Evolutionary conservation across 2,329 filamentous ascomycete species (phyloP), one percentile per base, ranked within the genome.

Genomic region (Epichloe bromicola): DNA sequence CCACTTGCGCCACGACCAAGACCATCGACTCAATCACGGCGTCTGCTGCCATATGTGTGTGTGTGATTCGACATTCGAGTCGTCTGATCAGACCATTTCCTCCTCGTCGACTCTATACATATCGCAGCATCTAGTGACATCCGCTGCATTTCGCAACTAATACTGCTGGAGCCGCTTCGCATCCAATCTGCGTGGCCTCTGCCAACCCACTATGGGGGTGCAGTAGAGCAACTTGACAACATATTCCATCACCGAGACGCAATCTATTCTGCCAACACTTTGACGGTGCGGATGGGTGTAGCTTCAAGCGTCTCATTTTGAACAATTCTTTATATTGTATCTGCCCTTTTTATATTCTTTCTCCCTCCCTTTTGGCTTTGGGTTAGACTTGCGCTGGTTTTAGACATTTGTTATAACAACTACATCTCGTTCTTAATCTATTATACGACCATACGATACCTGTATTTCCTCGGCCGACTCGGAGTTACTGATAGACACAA

Each of bases 301-400:
- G 33, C 15, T 47, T 15, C 23, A 36, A 34, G 14, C 46, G 36
- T n/a, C 37, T 37, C n/a, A 41, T 40, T 19, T 50, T n/a, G 42
- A 51, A 46, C 33, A 38, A 41, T n/a, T 44, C 15, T 36, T 30
- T 5, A 45, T 11, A 45, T 38, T 50, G 43, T 20, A 38, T 53
- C 56, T 26, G 45, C 42, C 39, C 40, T 56, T 37, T 50, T 54
- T 40, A 30, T 43, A 30, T 58, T 60, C 65, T 58, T 55, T 48
- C 17, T 56, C 51, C 57, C 58, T 65, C 5, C 20, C 34, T 48
- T 23, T 61, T 59, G 60, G 60, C 60, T 61, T 60, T 62, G 62
- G 63, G 58, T 65, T 69, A 69, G 66, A 69, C 63, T 51, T 44
- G 63, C 63, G 59, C 62, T 61, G 65, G 61, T 65, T 67, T 69